These are phyloP conservation scores for Lachancea mirantina DNA, from an alignment of 805 yeast genomes.

Conservation along the genomic window DNA sequence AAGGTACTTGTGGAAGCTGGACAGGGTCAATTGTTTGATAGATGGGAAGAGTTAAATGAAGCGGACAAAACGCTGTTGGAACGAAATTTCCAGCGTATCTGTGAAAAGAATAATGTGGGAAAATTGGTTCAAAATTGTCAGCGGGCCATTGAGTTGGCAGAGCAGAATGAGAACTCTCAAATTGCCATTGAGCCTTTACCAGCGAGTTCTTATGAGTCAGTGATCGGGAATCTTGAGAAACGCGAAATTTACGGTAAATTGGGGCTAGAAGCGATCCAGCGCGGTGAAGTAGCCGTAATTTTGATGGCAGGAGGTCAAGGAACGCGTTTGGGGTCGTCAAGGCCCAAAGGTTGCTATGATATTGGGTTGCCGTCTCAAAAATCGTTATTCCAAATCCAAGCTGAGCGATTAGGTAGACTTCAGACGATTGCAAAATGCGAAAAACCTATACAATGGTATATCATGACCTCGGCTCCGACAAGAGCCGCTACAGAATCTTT, in stretches of 20 bases:
- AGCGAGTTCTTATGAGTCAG: slow-evolving; percentile 44
- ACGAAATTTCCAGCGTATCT: slow-evolving; percentile 23
- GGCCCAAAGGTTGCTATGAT: slow-evolving; percentile 92
- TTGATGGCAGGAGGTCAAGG: slow-evolving; percentile 99
- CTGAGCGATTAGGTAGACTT: slow-evolving; percentile 67
- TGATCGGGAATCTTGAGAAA: slow-evolving; percentile 28
- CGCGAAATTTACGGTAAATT: slow-evolving; percentile 37
- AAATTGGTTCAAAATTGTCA: slow-evolving; percentile 34
- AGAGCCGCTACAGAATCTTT: slow-evolving; percentile 64
- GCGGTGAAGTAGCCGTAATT: slow-evolving; percentile 77
- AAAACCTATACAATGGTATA: slow-evolving; percentile 63
- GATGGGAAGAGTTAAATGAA: slow-evolving; percentile 35
- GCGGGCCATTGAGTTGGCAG: slow-evolving; percentile 38
- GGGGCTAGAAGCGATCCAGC: slow-evolving; percentile 64
- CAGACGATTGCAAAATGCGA: slow-evolving; percentile 34
- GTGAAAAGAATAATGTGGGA: slow-evolving; percentile 15
- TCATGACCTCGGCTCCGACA: slow-evolving; percentile 94
- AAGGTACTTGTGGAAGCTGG: slow-evolving; percentile 38
- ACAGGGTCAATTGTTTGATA: slow-evolving; percentile 47
- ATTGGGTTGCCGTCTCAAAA: slow-evolving; percentile 78
- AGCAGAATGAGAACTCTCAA: slow-evolving; percentile 19
- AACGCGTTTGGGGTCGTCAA: slow-evolving; percentile 80
- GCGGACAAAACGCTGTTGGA: slow-evolving; percentile 34
- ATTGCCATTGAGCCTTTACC: slow-evolving; percentile 45
- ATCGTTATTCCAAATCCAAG: slow-evolving; percentile 86